Conservation (phyloP, 148 eudicot genomes). For the Oxyria digyna region DNA sequence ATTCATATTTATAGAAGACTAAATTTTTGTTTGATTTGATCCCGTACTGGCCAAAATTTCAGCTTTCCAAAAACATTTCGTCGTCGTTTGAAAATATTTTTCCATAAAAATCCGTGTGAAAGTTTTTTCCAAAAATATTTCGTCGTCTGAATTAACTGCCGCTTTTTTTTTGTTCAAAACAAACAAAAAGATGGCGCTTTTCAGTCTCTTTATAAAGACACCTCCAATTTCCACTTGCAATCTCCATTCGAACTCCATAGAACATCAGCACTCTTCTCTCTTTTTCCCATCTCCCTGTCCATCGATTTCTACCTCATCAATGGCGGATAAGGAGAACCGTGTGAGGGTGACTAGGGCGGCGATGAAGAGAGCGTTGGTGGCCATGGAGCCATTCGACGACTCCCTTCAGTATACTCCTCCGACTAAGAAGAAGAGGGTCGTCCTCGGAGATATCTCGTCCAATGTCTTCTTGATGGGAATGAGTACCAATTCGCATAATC, state of each 20-base stretch:
- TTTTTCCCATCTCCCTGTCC: not conserved
- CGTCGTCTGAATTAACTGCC: not conserved
- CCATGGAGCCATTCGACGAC: not conserved
- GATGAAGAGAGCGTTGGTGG: constrained; percentile 40
- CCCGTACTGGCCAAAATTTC: too few species aligned
- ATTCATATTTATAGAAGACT: too few species aligned
- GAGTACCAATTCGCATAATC: constrained; percentile 4
- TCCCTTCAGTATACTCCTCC: constrained; percentile 6
- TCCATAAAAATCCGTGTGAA: too few species aligned
- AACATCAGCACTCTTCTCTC: not conserved
- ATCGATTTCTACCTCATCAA: constrained; percentile 8
- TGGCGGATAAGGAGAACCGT: constrained; percentile 65
- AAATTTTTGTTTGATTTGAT: too few species aligned
- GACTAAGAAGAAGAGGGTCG: constrained; percentile 42
- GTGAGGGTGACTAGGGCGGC: constrained; percentile 52
- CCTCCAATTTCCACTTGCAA: not conserved
- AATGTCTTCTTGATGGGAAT: constrained; percentile 12
- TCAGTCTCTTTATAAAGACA: constrained; percentile 2
- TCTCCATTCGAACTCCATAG: not conserved
- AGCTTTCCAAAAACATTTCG: too few species aligned
- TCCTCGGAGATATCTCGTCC: constrained; percentile 52
- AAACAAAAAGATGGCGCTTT: constrained; percentile 10
- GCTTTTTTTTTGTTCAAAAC: not conserved
- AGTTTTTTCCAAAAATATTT: not conserved
- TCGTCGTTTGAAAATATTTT: too few species aligned